phyloP scores from a whole-genome alignment of 495 filamentous ascomycete genomes.

The Aspergillus funiculosus region DNA sequence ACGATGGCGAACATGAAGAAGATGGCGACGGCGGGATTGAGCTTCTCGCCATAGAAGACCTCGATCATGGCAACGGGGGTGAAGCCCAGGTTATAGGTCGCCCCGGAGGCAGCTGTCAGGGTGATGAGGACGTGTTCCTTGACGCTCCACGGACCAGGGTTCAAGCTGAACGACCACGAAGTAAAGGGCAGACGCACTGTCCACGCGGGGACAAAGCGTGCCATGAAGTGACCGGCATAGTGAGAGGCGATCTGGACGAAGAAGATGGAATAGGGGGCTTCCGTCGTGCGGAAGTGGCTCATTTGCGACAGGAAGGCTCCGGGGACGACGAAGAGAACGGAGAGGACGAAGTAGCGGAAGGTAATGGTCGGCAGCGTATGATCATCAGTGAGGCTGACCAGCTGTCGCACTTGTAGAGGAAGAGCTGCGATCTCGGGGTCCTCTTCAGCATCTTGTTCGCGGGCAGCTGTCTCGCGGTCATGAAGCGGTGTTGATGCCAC shows the following conservation, averaged over 20 bases:
- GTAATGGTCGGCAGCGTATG: conserved; percentile 47
- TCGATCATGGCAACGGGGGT: conserved; percentile 47
- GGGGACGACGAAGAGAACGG: conserved; percentile 46
- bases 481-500: no score
- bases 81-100: conserved; percentile 46
- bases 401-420: conserved; percentile 49
- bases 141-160: conserved; percentile 51
- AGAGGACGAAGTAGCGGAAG: conserved; percentile 52
- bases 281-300: conserved; percentile 48
- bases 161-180: conserved; percentile 44
- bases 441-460: no score
- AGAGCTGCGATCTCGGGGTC: no score
- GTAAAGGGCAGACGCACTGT: conserved; percentile 44
- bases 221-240: conserved; percentile 50
- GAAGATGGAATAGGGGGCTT: conserved; percentile 52
- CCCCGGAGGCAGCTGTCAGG: conserved; percentile 49
- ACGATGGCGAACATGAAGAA: conserved; percentile 56
- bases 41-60: conserved; percentile 45
- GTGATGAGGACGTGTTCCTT: conserved; percentile 56
- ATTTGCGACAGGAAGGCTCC: conserved; percentile 51
- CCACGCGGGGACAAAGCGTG: conserved; percentile 43
- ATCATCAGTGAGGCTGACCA: conserved; percentile 50
- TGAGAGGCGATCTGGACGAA: conserved; percentile 53
- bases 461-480: no score
- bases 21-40: conserved; percentile 46